Evolutionary conservation across 2,329 filamentous ascomycete genomes (phyloP).

Genomic region (Coniochaeta prunicola): DNA sequence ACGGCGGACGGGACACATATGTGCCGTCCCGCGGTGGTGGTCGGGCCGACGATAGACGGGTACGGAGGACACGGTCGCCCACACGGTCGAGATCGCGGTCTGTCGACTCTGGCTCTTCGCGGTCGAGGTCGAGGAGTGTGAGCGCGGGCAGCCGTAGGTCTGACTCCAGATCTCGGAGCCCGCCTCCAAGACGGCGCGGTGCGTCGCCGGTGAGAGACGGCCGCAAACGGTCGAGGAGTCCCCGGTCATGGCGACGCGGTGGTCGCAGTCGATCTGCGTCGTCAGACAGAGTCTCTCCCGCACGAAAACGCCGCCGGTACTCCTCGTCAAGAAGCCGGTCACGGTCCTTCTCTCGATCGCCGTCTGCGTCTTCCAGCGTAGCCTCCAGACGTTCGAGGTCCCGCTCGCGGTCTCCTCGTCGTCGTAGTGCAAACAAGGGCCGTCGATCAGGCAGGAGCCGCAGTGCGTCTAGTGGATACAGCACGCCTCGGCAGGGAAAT

Average conservation of each 20-base stretch:
- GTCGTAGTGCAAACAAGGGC: neutral
- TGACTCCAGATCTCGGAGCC: constrained; percentile 23
- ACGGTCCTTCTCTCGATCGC: constrained; percentile 12
- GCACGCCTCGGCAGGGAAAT: neutral
- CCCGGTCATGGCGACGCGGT: constrained; percentile 13
- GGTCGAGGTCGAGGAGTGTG: constrained; percentile 29
- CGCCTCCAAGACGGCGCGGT: constrained; percentile 24
- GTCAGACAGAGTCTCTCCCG: constrained; percentile 28
- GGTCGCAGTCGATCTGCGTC: constrained; percentile 21
- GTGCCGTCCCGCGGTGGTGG: constrained; percentile 36
- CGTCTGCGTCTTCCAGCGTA: neutral
- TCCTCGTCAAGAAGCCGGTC: constrained; percentile 42
- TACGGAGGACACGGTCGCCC: constrained; percentile 22
- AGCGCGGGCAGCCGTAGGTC: constrained; percentile 20
- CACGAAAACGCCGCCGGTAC: constrained; percentile 42
- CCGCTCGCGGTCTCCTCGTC: neutral
- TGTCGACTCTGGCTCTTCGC: constrained; percentile 13
- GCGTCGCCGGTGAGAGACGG: constrained; percentile 22
- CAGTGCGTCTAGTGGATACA: neutral
- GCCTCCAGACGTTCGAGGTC: constrained; percentile 10
- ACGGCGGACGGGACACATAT: constrained; percentile 38
- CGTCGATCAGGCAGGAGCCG: neutral
- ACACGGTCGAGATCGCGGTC: constrained; percentile 31
- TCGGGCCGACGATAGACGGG: neutral
- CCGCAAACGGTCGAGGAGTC: constrained; percentile 33